A percentile compares a stretch with the other conserved stretches of the same genome.
phyloP scores from a whole-genome alignment of 2,329 filamentous ascomycete species.

The Hymenoscyphus occultus region DNA sequence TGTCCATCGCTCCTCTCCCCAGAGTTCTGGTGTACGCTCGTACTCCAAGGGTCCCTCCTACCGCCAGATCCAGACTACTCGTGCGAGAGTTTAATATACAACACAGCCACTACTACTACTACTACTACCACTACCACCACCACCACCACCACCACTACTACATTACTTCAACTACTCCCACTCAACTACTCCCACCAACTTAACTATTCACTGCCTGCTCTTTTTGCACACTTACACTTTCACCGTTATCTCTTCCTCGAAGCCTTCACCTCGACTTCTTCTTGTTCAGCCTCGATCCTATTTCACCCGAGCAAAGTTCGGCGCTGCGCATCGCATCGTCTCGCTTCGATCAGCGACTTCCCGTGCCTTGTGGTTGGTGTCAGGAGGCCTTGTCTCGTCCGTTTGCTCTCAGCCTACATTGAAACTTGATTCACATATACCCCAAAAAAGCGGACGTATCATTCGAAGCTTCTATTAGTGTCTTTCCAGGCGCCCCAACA shows the following conservation, averaged over 20 bases:
- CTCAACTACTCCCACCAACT: no score
- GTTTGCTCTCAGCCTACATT: background rate
- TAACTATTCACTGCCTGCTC: background rate
- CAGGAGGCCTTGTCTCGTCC: background rate
- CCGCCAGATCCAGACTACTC: no score
- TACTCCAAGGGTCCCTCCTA: background rate
- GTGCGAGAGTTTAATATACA: background rate
- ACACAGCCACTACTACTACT: background rate
- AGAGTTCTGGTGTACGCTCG: background rate
- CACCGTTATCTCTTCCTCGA: background rate
- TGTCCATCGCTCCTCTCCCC: background rate
- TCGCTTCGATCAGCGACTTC: background rate
- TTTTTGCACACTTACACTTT: background rate
- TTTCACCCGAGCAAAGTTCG: background rate
- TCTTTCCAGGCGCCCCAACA: background rate
- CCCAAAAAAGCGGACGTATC: background rate
- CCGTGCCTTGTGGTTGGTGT: conserved; percentile 3
- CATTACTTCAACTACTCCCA: no score
- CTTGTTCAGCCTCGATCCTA: background rate
- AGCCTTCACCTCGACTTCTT: background rate
- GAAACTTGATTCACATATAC: background rate
- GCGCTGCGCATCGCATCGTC: background rate
- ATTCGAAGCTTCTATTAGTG: background rate
- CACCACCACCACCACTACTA: background rate
- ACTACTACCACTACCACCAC: background rate